These are phyloP conservation scores for Phytophthora hibernalis DNA, from an alignment of 352 stramenopile genomes.

Conservation along the genomic window DNA sequence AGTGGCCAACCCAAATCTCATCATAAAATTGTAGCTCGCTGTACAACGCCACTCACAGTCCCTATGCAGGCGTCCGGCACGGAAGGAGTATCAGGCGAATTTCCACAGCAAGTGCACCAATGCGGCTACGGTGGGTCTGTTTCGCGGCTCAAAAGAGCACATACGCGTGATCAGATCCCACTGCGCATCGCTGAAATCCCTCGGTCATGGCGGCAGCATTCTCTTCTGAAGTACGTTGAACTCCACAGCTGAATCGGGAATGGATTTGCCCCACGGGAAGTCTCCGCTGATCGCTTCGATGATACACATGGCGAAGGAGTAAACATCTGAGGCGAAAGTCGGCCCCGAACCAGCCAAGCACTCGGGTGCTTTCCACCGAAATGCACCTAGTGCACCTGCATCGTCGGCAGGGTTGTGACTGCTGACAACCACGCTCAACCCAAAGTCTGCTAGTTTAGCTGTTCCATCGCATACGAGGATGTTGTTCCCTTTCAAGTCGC, in stretches of 20 bases:
- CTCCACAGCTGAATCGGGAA: neutral
- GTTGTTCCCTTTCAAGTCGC: conserved; percentile 42
- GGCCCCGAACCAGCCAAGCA: neutral
- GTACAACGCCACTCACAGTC: neutral
- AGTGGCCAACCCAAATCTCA: neutral
- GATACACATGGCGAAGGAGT: neutral
- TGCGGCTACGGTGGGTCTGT: neutral
- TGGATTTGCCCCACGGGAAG: conserved; percentile 2
- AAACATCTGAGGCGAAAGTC: neutral
- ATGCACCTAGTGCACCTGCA: neutral
- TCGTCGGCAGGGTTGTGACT: neutral
- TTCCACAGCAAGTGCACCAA: conserved; percentile 7
- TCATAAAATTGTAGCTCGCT: neutral
- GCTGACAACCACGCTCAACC: conserved; percentile 26
- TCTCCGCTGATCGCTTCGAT: neutral
- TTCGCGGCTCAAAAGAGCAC: conserved; percentile 8
- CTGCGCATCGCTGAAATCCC: neutral
- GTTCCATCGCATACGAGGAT: conserved; percentile 37
- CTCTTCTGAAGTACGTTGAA: neutral
- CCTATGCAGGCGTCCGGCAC: neutral
- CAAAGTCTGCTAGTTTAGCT: conserved; percentile 32
- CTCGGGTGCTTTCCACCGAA: neutral
- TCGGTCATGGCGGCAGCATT: neutral
- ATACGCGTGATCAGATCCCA: conserved; percentile 2
- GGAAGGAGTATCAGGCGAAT: neutral